phyloP scores from a whole-genome alignment of 345 rosid genomes.

The Boechera stricta region DNA sequence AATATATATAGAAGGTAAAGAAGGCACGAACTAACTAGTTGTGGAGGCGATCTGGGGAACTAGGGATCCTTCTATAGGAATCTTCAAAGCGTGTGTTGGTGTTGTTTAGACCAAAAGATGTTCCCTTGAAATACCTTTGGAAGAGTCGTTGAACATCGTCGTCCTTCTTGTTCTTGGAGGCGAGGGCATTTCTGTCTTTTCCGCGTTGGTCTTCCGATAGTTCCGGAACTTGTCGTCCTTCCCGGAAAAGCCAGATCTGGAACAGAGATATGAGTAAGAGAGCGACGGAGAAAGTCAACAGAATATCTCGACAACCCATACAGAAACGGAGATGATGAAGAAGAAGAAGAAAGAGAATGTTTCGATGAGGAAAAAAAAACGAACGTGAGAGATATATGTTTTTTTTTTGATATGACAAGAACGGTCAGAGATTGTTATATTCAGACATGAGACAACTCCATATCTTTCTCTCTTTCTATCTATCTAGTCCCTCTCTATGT shows the following conservation, averaged over 20 bases:
- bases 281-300: conserved; percentile 37
- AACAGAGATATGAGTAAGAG: conserved; percentile 36
- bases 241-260: conserved; percentile 45
- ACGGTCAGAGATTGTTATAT: conserved; percentile 35
- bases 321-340: neutral
- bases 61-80: conserved; percentile 72
- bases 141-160: conserved; percentile 41
- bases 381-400: conserved; percentile 8
- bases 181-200: conserved; percentile 25
- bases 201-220: conserved; percentile 29
- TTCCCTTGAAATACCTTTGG: conserved; percentile 44
- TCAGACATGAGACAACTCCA: conserved; percentile 19
- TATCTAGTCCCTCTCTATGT: neutral
- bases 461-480: conserved; percentile 8
- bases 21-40: conserved; percentile 51
- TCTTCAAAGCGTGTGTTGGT: conserved; percentile 51
- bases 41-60: conserved; percentile 90
- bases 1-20: conserved; percentile 4
- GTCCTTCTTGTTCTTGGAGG: conserved; percentile 26
- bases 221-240: conserved; percentile 21
- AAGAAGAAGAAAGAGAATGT: conserved; percentile 12
- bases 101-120: conserved; percentile 47
- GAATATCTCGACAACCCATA: conserved; percentile 42
- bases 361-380: conserved; percentile 18
- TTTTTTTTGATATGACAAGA: conserved; percentile 25